Evolutionary conservation across 441 rosid species (phyloP).

Genomic region (Bocquillonia castaneifolia): DNA sequence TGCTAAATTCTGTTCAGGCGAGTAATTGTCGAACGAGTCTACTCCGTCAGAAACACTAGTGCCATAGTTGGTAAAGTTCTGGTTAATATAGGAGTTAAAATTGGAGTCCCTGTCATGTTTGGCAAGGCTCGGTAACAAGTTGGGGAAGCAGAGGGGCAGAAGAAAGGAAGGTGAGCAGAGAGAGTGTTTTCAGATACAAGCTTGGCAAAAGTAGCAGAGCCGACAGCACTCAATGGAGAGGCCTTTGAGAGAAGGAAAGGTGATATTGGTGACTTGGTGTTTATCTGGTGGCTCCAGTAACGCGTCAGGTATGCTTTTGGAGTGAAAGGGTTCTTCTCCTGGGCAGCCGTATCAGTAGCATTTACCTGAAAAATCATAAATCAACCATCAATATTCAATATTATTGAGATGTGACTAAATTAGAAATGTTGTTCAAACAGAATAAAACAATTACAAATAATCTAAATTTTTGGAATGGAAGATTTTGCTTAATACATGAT

Average conservation of each 20-base stretch:
- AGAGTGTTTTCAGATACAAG: slow-evolving; percentile 57
- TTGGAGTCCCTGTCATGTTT: slow-evolving; percentile 45
- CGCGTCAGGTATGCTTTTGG: slow-evolving; percentile 63
- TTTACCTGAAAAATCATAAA: slow-evolving; percentile 42
- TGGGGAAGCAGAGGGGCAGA: slow-evolving; percentile 76
- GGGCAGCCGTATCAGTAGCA: slow-evolving; percentile 21
- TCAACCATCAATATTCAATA: no score
- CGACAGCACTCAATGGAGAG: slow-evolving; percentile 57
- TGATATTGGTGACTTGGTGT: slow-evolving; percentile 33
- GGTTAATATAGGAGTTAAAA: slow-evolving; percentile 44
- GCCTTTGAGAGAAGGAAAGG: slow-evolving; percentile 61
- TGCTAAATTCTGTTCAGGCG: slow-evolving; percentile 33
- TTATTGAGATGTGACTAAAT: no score
- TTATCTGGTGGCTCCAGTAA: slow-evolving; percentile 73
- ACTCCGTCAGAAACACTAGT: slow-evolving; percentile 38
- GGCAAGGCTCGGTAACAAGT: slow-evolving; percentile 37
- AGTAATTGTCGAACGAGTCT: slow-evolving; percentile 55
- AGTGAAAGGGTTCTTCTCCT: slow-evolving; percentile 56
- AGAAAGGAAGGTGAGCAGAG: slow-evolving; percentile 44
- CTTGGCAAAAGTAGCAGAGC: slow-evolving; percentile 52
- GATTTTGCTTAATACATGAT: no score
- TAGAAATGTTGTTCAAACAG: no score
- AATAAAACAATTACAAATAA: no score
- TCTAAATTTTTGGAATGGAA: no score
- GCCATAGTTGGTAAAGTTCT: slow-evolving; percentile 76